Percentiles rank a stretch among this genome's conserved stretches.
Conservation (phyloP, 495 filamentous ascomycete genomes). For the Aspergillus panamensis region DNA sequence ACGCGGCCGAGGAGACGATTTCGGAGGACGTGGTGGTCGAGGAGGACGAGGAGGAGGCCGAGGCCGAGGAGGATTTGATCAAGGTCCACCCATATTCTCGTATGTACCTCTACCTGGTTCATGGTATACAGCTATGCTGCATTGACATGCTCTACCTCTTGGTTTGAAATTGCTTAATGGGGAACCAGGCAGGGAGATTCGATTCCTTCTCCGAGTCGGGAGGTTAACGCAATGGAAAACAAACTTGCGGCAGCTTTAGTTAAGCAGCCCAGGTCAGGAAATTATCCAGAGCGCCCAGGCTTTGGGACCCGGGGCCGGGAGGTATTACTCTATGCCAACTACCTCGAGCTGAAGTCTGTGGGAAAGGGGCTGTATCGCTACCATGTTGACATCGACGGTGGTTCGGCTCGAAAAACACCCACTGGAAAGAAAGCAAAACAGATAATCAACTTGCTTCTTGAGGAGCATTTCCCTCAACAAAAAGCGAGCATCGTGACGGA, state of each 20-base stretch:
- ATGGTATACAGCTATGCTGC: neutral
- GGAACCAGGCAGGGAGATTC: constrained; percentile 24
- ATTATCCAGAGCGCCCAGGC: constrained; percentile 47
- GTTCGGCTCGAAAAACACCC: constrained; percentile 29
- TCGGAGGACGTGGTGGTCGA: constrained; percentile 2
- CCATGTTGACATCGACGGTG: constrained; percentile 29
- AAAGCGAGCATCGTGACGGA: constrained; percentile 52
- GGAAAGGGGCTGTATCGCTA: constrained; percentile 40
- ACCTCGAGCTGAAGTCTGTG: constrained; percentile 49
- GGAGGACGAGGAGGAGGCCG: constrained; percentile 21
- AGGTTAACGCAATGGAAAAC: constrained; percentile 33
- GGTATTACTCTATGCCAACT: constrained; percentile 61
- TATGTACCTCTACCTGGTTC: constrained; percentile 20
- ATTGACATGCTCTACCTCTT: neutral
- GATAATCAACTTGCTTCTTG: constrained; percentile 51
- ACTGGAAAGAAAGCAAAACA: constrained; percentile 51
- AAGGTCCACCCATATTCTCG: constrained; percentile 28
- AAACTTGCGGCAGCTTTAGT: constrained; percentile 25
- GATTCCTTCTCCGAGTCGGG: constrained; percentile 20
- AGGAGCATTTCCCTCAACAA: constrained; percentile 31
- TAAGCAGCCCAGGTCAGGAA: constrained; percentile 19
- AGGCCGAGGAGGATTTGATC: constrained; percentile 19
- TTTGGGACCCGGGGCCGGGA: constrained; percentile 52
- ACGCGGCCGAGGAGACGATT: constrained; percentile 1
- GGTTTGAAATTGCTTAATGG: neutral